These are phyloP conservation scores for Monotropa hypopitys DNA, from an alignment of 179 eudicot species.

Conservation along the genomic window DNA sequence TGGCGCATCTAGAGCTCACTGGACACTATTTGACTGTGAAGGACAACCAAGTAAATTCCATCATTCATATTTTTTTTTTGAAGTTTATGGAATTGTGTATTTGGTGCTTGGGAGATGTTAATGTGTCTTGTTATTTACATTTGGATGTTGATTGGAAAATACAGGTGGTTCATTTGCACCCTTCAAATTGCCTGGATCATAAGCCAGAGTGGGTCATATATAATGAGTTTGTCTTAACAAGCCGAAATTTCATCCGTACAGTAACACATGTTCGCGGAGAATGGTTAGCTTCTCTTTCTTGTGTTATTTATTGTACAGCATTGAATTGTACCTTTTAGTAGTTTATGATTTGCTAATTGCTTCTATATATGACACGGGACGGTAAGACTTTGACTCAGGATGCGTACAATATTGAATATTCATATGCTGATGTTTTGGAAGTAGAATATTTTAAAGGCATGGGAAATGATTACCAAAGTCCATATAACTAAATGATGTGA, in stretches of 20 bases:
- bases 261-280: conserved; percentile 86
- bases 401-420: neutral
- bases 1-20: conserved; percentile 80
- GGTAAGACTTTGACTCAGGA: neutral
- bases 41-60: conserved; percentile 67
- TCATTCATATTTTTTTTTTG: neutral
- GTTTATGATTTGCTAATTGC: neutral
- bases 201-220: conserved; percentile 98
- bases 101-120: neutral
- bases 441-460: neutral
- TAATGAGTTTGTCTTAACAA: conserved; percentile 80
- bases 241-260: conserved; percentile 78
- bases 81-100: neutral
- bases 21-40: conserved; percentile 88
- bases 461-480: neutral
- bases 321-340: neutral
- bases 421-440: neutral
- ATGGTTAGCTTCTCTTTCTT: conserved; percentile 43
- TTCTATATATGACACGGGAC: neutral
- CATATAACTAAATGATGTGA: neutral
- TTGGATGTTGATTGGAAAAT: neutral
- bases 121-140: neutral
- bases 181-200: conserved; percentile 87
- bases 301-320: neutral
- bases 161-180: conserved; percentile 87